These are phyloP conservation scores for Beauveria australis DNA, from an alignment of 2,329 filamentous ascomycete species.

Conservation along the genomic window DNA sequence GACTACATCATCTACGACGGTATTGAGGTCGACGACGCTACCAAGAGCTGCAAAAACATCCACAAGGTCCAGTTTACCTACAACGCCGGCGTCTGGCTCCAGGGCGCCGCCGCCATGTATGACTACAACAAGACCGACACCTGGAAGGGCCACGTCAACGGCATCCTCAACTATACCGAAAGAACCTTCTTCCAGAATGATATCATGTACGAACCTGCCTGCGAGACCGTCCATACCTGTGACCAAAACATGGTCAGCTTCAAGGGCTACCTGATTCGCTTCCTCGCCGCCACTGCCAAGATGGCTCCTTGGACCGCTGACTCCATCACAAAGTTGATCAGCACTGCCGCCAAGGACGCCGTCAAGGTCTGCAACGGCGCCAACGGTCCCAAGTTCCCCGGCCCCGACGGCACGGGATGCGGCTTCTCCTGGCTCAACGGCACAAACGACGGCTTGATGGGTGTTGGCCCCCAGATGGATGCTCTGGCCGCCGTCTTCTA, in stretches of 20 bases:
- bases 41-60: slow-evolving; percentile 39
- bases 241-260: slow-evolving; percentile 65
- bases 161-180: slow-evolving; percentile 43
- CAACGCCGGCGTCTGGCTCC: slow-evolving; percentile 59
- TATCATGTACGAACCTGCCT: slow-evolving; percentile 58
- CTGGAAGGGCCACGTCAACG: slow-evolving; percentile 52
- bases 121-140: slow-evolving; percentile 44
- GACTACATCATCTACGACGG: slow-evolving; percentile 49
- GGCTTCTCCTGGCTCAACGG: slow-evolving; percentile 56
- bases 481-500: slow-evolving; percentile 57
- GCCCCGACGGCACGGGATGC: slow-evolving; percentile 52
- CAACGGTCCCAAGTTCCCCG: slow-evolving; percentile 35
- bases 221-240: slow-evolving; percentile 54
- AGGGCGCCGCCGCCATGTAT: slow-evolving; percentile 53
- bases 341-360: slow-evolving; percentile 43
- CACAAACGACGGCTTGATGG: slow-evolving; percentile 49
- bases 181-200: slow-evolving; percentile 45
- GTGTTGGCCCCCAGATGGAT: slow-evolving; percentile 64
- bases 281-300: slow-evolving; percentile 48
- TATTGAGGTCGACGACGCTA: slow-evolving; percentile 26
- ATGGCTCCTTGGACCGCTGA: slow-evolving; percentile 45
- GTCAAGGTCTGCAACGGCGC: slow-evolving; percentile 43
- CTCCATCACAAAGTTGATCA: slow-evolving; percentile 43
- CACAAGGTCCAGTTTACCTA: slow-evolving; percentile 60
- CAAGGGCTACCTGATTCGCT: slow-evolving; percentile 68